phyloP scores from a whole-genome alignment of 2,329 filamentous ascomycete species.

The Lecanicillium sp. region DNA sequence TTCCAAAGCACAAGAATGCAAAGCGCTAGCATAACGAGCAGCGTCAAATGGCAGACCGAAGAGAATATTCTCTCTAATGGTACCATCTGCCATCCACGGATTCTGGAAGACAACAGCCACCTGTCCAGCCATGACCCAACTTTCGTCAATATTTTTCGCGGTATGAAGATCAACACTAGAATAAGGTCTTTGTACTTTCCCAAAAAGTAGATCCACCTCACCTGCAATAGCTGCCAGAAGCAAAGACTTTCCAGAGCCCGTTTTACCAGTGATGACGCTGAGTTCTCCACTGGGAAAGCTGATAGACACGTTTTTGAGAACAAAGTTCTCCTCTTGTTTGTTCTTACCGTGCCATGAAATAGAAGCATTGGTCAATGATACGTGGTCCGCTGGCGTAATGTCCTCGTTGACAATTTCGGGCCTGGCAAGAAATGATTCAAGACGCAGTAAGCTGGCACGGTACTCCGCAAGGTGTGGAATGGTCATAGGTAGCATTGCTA shows the following conservation, averaged over 20 bases:
- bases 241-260: constrained; percentile 9
- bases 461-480: constrained; percentile 2
- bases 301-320: constrained; percentile 3
- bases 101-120: constrained; percentile 42
- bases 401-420: not conserved
- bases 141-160: not conserved
- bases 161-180: not conserved
- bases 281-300: constrained; percentile 6
- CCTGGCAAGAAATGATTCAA: constrained; percentile 5
- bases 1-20: constrained; percentile 52
- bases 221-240: constrained; percentile 6
- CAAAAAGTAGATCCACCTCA: constrained; percentile 5
- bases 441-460: constrained; percentile 3
- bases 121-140: not conserved
- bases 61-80: constrained; percentile 62
- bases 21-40: not conserved
- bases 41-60: constrained; percentile 54
- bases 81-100: constrained; percentile 71
- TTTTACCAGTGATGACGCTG: constrained; percentile 8
- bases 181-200: constrained; percentile 3
- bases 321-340: not conserved
- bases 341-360: not conserved
- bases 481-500: constrained; percentile 3
- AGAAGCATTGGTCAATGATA: not conserved
- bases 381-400: not conserved